Conservation (phyloP, 306 rosid genomes). For the Gastrolobium villosum region DNA sequence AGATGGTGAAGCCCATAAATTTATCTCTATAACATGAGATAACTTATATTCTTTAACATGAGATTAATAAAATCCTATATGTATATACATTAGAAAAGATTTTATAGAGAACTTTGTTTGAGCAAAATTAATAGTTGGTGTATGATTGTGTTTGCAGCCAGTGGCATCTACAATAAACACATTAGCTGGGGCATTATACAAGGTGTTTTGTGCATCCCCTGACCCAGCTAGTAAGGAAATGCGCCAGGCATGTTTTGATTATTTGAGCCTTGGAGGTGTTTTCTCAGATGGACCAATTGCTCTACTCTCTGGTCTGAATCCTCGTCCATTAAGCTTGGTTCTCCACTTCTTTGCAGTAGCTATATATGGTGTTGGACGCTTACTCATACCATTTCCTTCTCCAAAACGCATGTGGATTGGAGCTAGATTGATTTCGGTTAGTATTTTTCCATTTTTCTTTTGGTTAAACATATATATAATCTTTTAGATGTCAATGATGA, state of each 20-base stretch:
- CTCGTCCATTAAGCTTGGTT: constrained; percentile 74
- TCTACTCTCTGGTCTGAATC: constrained; percentile 83
- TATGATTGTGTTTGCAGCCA: constrained; percentile 63
- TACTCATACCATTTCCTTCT: constrained; percentile 77
- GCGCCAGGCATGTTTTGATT: constrained; percentile 85
- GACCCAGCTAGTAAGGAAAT: constrained; percentile 83
- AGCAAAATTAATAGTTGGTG: neutral
- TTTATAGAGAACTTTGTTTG: neutral
- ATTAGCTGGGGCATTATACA: constrained; percentile 82
- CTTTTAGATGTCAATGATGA: neutral
- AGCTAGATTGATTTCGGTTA: constrained; percentile 68
- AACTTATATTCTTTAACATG: too few relatives aligned
- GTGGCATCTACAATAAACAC: constrained; percentile 93
- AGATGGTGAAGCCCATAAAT: too few relatives aligned
- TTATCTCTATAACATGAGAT: too few relatives aligned
- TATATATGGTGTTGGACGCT: constrained; percentile 82
- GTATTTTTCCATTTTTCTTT: constrained; percentile 23
- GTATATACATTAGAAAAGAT: too few relatives aligned
- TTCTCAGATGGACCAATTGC: constrained; percentile 81
- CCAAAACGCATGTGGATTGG: constrained; percentile 74
- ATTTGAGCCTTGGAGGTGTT: constrained; percentile 84
- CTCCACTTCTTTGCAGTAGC: constrained; percentile 89
- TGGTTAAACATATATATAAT: neutral
- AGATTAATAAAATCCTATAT: too few relatives aligned
- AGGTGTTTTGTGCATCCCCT: constrained; percentile 85